These are phyloP conservation scores for Pichia sp. DNA, from an alignment of 1,139 yeast species.

Conservation along the genomic window DNA sequence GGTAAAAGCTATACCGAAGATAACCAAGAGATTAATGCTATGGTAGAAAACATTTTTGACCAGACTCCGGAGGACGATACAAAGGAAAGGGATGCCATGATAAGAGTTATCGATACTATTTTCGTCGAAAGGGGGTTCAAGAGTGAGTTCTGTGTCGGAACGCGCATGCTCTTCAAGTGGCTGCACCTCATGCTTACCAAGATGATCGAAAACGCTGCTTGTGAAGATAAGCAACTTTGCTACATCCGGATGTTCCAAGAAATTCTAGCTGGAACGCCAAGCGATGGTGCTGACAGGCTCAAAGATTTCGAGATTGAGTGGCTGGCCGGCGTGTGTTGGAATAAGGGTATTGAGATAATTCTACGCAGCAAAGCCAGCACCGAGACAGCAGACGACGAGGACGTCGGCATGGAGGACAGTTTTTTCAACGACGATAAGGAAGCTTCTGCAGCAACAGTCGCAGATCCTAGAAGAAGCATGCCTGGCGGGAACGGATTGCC, in stretches of 20 bases:
- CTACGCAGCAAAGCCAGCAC: conserved; percentile 1
- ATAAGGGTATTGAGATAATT: conserved; percentile 23
- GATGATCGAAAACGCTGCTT: background rate
- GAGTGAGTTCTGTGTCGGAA: background rate
- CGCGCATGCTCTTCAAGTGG: conserved; percentile 7
- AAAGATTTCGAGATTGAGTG: conserved; percentile 27
- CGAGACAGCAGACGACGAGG: background rate
- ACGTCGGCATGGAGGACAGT: conserved; percentile 1
- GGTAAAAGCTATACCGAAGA: background rate
- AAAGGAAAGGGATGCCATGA: background rate
- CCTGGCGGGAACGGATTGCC: background rate
- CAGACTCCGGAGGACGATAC: background rate
- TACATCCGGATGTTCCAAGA: conserved; percentile 1
- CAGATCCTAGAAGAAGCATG: background rate
- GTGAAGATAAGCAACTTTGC: background rate
- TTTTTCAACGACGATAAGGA: background rate
- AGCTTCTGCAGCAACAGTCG: background rate
- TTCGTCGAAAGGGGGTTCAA: conserved; percentile 7
- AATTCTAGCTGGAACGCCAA: background rate
- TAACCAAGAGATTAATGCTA: background rate
- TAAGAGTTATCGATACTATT: background rate
- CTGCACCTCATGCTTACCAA: conserved; percentile 2
- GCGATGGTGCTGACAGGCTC: conserved; percentile 3
- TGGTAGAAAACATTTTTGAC: conserved; percentile 5
- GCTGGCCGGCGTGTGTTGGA: conserved; percentile 29